These are phyloP conservation scores for Fusarium praegraminearum DNA, from an alignment of 2,329 filamentous ascomycete genomes.

Conservation along the genomic window DNA sequence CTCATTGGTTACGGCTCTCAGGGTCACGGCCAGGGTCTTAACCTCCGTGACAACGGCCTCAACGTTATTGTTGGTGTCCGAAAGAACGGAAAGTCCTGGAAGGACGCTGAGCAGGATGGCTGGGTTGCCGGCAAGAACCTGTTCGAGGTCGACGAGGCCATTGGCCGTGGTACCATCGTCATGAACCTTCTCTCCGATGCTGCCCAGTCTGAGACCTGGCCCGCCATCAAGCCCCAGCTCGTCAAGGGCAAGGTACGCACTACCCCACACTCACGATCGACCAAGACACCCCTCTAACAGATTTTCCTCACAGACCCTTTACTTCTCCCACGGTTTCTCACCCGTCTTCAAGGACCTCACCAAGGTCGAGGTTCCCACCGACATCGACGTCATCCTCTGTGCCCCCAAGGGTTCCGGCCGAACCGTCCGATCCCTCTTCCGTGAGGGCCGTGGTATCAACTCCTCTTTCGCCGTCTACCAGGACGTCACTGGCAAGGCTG, in stretches of 20 bases:
- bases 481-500: slow-evolving; percentile 96
- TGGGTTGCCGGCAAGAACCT: slow-evolving; percentile 99
- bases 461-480: slow-evolving; percentile 98
- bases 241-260: slow-evolving; percentile 92
- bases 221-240: slow-evolving; percentile 95
- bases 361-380: slow-evolving; percentile 94
- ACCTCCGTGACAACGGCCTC: slow-evolving; percentile 99
- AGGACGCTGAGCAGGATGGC: slow-evolving; percentile 95
- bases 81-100: slow-evolving; percentile 98
- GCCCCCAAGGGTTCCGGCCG: slow-evolving; percentile 99
- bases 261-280: not conserved
- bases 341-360: slow-evolving; percentile 99
- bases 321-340: slow-evolving; percentile 99
- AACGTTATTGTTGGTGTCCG: slow-evolving; percentile 99
- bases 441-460: slow-evolving; percentile 99
- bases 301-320: slow-evolving; percentile 79
- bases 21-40: slow-evolving; percentile 98
- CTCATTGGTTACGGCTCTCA: slow-evolving; percentile 98
- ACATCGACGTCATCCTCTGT: slow-evolving; percentile 99
- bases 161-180: slow-evolving; percentile 90
- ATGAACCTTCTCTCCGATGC: slow-evolving; percentile 99
- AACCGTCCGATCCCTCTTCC: slow-evolving; percentile 98
- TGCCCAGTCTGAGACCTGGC: slow-evolving; percentile 99
- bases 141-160: slow-evolving; percentile 98
- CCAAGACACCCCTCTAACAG: slow-evolving; percentile 39